Evolutionary conservation across 257 asterid genomes (phyloP).

Genomic region (Solanum commersonii): DNA sequence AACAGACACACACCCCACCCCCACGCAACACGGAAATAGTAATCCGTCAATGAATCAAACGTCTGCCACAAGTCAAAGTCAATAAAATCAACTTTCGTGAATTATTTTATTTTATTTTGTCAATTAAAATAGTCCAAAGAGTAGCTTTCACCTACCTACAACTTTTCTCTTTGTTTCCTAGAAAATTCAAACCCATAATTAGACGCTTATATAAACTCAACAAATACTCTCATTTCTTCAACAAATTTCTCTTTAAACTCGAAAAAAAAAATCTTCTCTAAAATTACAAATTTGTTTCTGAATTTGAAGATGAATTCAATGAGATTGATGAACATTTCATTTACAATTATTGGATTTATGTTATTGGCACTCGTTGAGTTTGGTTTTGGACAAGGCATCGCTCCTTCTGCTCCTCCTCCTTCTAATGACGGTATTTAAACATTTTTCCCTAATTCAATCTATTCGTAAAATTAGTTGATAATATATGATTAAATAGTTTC

Average conservation of each 20-base stretch:
- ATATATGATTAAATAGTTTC: not conserved
- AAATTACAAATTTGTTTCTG: not conserved
- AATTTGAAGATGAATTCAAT: not conserved
- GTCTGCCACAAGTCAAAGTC: not conserved
- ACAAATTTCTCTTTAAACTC: not conserved
- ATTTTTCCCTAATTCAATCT: not conserved
- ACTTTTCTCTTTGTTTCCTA: not conserved
- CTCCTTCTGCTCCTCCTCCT: conserved; percentile 7
- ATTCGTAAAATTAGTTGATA: not conserved
- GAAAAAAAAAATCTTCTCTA: not conserved
- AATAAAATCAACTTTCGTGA: not conserved
- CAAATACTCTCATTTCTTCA: not conserved
- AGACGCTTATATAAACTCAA: not conserved
- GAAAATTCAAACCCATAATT: conserved; percentile 1
- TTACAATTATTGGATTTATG: not conserved
- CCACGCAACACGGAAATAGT: not conserved
- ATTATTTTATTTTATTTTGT: not conserved
- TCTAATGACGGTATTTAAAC: not conserved
- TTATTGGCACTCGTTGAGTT: not conserved
- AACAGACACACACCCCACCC: not conserved
- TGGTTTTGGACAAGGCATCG: not conserved
- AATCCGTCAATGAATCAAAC: not conserved
- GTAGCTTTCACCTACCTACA: not conserved
- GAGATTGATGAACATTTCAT: not conserved
- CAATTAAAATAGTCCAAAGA: not conserved